Base-by-base conservation (phyloP, 1,284 basidiomycete genomes). In the Pseudozyma hubeiensis region DNA sequence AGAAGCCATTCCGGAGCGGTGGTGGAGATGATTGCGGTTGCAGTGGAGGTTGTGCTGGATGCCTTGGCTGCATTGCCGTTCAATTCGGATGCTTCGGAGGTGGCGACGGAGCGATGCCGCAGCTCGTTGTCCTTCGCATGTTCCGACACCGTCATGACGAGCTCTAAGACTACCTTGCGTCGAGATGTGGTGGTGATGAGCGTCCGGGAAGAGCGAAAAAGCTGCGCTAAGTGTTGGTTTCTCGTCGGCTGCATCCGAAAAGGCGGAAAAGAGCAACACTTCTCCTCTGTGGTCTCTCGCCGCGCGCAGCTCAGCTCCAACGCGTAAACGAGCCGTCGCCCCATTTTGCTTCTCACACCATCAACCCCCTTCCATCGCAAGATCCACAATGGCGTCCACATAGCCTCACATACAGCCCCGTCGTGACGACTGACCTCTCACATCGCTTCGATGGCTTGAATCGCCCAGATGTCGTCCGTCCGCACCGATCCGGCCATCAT, bases 1-100 rank as follows among this genome's bases (percentile, higher is more conserved):
- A 77, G 40, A 8, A 75, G 39, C 78, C 78, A 81, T 58, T 75
- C 72, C 1, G 59, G 54, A 1, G 71, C 71, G 2, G 65, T 62
- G 11, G 71, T 65, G 13, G 53, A 43, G 7, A 60, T 35, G 43
- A 74, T 53, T 5, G 59, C 56, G 13, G 39, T 30, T 14, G 53
- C 59, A 1, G 56, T 50, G 2, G 30, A 31, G 33, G 41, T 35
- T 40, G 44, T 16, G n/a, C 9, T 2, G 19, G 40, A 41, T 37
- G 10, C 24, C 24, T 24, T 24, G 24, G 24, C 14, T 37, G 35
- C 35, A 37, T 41, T 41, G 40, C 40, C n/a, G 35, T 30, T 19
- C 19, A 39, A 35, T 7, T 59, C 9, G 19, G 53, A 37, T 37
- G 35, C 17, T 24, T 54, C 47, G 29, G 35, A n/a, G 19, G 17